Percentiles rank a stretch among this genome's conserved stretches.
Conservation (phyloP, 1,139 yeast species). For the Hyphopichia khmerensis region DNA sequence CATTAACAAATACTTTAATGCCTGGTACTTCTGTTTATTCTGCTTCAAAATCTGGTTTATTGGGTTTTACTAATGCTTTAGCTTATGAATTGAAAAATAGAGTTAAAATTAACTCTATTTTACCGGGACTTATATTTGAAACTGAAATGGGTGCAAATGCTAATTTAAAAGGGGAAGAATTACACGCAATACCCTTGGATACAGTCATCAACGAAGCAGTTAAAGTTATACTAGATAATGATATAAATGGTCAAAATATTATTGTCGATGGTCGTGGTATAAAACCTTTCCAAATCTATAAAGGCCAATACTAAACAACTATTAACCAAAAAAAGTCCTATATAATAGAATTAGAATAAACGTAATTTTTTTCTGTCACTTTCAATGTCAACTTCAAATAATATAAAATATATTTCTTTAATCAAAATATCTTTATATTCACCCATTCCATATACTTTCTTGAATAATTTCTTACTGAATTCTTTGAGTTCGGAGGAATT, state of each 20-base stretch:
- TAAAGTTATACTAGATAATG: constrained; percentile 27
- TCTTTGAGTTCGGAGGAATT: constrained; percentile 3
- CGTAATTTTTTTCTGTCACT: no score
- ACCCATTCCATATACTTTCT: constrained; percentile 10
- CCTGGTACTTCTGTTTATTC: constrained; percentile 77
- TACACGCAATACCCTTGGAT: constrained; percentile 17
- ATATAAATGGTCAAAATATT: constrained; percentile 42
- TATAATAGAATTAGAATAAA: no score
- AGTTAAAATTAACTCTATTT: constrained; percentile 58
- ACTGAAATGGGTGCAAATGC: constrained; percentile 67
- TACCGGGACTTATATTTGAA: constrained; percentile 71
- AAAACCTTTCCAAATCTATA: background rate
- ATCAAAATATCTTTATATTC: constrained; percentile 4
- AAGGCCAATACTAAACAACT: background rate
- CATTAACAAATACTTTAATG: constrained; percentile 34
- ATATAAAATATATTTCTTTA: constrained; percentile 3
- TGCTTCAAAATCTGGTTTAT: constrained; percentile 77
- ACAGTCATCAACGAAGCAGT: constrained; percentile 28
- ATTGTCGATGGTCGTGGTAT: constrained; percentile 11
- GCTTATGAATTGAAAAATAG: constrained; percentile 60
- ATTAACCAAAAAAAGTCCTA: no score
- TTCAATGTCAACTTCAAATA: constrained; percentile 3
- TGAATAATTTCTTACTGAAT: constrained; percentile 13
- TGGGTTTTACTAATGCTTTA: constrained; percentile 63
- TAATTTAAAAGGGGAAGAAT: constrained; percentile 14